Percentiles rank a stretch among this genome's conserved stretches.
phyloP scores from a whole-genome alignment of 2,329 filamentous ascomycete genomes.

The Hymenoscyphus scutula region DNA sequence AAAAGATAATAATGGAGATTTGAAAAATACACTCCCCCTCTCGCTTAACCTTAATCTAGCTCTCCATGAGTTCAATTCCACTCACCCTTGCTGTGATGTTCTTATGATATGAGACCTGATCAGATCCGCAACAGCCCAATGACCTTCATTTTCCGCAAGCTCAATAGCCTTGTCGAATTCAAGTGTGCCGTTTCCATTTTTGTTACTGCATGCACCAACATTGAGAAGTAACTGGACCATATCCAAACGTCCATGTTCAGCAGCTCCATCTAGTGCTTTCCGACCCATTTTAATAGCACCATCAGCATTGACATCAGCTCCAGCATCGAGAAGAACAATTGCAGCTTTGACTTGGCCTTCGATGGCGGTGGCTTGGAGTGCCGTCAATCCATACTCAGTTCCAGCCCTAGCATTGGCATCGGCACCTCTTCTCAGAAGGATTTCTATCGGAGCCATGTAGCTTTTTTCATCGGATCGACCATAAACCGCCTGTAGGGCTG shows the following conservation, averaged over 20 bases:
- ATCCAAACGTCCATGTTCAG: constrained; percentile 15
- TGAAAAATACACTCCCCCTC: no score
- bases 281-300: constrained; percentile 9
- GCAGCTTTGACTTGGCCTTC: constrained; percentile 10
- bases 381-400: constrained; percentile 7
- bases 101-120: background rate
- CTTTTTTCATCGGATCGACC: background rate
- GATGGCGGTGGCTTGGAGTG: constrained; percentile 16
- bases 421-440: constrained; percentile 14
- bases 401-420: constrained; percentile 15
- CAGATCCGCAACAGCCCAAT: background rate
- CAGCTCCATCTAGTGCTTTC: constrained; percentile 19
- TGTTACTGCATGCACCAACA: constrained; percentile 9
- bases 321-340: constrained; percentile 9
- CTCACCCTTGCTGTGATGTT: no score
- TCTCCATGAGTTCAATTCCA: no score
- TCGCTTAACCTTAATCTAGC: no score
- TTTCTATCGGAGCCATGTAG: background rate
- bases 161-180: constrained; percentile 10
- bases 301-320: constrained; percentile 15
- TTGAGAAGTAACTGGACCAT: constrained; percentile 18
- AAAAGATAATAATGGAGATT: no score
- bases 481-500: constrained; percentile 15
- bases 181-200: background rate
- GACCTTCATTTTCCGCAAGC: constrained; percentile 6